phyloP scores from a whole-genome alignment of 2,329 filamentous ascomycete species.

The Xylariales sp. region DNA sequence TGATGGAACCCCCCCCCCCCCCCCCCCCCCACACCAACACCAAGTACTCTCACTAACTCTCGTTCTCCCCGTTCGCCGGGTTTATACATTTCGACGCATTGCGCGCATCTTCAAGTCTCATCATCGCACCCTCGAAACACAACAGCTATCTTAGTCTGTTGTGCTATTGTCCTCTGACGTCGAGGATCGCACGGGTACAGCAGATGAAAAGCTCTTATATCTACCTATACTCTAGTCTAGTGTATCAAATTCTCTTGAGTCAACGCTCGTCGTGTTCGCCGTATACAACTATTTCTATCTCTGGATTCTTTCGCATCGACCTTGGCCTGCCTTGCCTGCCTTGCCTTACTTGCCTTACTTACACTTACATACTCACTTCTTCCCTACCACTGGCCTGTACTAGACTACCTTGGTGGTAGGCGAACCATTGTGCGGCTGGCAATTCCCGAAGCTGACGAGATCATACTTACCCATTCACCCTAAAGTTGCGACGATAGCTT shows the following conservation, averaged over 20 bases:
- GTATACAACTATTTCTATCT: background rate
- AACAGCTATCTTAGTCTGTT: slow-evolving; percentile 2
- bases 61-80: slow-evolving; percentile 36
- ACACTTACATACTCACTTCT: too few relatives aligned
- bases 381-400: too few relatives aligned
- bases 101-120: slow-evolving; percentile 15
- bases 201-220: background rate
- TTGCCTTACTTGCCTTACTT: background rate
- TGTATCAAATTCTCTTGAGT: slow-evolving; percentile 1
- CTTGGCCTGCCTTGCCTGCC: slow-evolving; percentile 18
- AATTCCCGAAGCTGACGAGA: slow-evolving; percentile 25
- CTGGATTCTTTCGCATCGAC: background rate
- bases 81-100: slow-evolving; percentile 24
- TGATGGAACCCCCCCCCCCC: slow-evolving; percentile 30
- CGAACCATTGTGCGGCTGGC: slow-evolving; percentile 28
- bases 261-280: background rate
- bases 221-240: background rate
- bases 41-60: slow-evolving; percentile 19
- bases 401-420: background rate
- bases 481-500: background rate
- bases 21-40: slow-evolving; percentile 35
- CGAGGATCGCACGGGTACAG: background rate
- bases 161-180: slow-evolving; percentile 8
- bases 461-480: slow-evolving; percentile 11
- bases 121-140: slow-evolving; percentile 18